phyloP scores from a whole-genome alignment of 495 filamentous ascomycete species.

The Aspergillus sclerotioniger region DNA sequence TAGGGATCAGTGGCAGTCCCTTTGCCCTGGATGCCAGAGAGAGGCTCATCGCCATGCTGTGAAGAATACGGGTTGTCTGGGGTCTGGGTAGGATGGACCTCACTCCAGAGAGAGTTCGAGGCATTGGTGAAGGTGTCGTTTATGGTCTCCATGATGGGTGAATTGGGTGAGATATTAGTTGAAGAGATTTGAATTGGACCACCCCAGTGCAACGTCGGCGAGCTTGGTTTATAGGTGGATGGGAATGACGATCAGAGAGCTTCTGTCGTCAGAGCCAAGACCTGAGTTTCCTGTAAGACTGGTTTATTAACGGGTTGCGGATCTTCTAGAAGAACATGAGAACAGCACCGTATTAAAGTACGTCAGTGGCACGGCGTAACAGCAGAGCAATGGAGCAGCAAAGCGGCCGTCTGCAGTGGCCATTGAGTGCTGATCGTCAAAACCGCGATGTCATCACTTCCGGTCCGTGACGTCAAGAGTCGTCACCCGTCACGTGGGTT shows the following conservation, averaged over 20 bases:
- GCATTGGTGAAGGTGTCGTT: slow-evolving; percentile 35
- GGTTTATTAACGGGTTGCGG: neutral
- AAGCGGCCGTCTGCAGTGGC: neutral
- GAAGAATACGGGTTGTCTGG: slow-evolving; percentile 11
- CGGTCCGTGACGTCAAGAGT: slow-evolving; percentile 22
- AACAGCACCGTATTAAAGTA: neutral
- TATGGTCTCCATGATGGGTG: slow-evolving; percentile 38
- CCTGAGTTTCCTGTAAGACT: neutral
- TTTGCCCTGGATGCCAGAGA: slow-evolving; percentile 42
- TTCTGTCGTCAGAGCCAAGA: neutral
- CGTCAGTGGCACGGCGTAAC: neutral
- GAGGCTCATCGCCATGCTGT: slow-evolving; percentile 38
- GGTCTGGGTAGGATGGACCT: slow-evolving; percentile 14
- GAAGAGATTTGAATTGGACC: neutral
- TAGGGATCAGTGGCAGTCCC: slow-evolving; percentile 41
- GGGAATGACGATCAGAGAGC: neutral
- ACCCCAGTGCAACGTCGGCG: neutral
- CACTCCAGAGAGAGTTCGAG: slow-evolving; percentile 36
- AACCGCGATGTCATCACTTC: slow-evolving; percentile 17
- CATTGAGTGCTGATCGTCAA: neutral
- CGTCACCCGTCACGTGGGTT: slow-evolving; percentile 25
- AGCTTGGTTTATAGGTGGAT: neutral
- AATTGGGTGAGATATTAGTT: neutral
- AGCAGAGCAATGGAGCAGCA: neutral
- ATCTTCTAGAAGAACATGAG: neutral